Evolutionary conservation across 2,329 filamentous ascomycete genomes (phyloP).

Genomic region (Chrysoporthe cubensis): DNA sequence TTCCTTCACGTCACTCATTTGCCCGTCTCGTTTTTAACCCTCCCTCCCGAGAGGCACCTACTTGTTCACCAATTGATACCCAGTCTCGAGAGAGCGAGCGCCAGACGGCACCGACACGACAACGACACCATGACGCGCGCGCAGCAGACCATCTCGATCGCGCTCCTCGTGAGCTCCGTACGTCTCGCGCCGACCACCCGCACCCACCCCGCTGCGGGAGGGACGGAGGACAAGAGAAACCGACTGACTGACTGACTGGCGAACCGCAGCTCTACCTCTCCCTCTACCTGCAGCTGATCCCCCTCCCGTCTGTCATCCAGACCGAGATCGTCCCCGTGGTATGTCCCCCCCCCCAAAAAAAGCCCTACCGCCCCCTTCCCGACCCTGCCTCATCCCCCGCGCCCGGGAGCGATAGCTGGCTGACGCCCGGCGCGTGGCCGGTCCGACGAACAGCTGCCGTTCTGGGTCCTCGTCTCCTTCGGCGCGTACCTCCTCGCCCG

Average conservation of each 20-base stretch:
- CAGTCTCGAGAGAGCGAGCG: background rate
- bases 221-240: constrained; percentile 27
- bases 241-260: background rate
- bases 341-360: constrained; percentile 45
- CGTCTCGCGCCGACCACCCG: constrained; percentile 36
- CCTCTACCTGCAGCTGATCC: constrained; percentile 81
- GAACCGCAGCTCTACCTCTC: constrained; percentile 80
- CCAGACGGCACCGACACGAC: background rate
- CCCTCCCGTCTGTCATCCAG: constrained; percentile 77
- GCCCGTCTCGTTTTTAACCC: background rate
- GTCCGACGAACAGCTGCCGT: constrained; percentile 65
- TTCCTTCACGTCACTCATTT: constrained; percentile 28
- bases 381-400: background rate
- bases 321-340: constrained; percentile 88
- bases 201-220: background rate
- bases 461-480: constrained; percentile 90
- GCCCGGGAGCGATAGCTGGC: background rate
- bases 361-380: background rate
- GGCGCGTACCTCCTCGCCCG: constrained; percentile 91
- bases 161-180: constrained; percentile 87
- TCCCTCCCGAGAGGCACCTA: background rate
- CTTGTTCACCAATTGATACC: background rate
- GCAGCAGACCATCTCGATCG: constrained; percentile 87
- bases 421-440: background rate
- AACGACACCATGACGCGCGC: constrained; percentile 81